Conservation (phyloP, 495 filamentous ascomycete genomes). For the Hypoxylon lienhwacheense region DNA sequence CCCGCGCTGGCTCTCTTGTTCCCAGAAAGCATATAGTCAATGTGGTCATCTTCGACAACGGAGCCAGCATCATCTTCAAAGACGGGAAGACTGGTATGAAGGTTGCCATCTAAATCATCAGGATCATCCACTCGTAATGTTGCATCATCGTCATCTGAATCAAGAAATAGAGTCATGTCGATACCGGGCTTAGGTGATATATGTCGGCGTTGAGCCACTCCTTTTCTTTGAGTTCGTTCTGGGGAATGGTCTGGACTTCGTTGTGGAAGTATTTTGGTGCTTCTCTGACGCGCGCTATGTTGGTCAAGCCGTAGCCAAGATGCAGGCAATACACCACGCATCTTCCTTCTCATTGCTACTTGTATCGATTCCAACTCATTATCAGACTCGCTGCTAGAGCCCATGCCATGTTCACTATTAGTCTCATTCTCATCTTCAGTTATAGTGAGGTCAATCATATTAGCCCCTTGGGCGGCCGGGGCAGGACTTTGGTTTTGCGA, state of each 20-base stretch:
- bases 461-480: constrained; percentile 25
- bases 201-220: constrained; percentile 54
- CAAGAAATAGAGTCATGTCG: constrained; percentile 44
- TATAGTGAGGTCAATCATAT: constrained; percentile 34
- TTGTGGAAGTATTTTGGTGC: constrained; percentile 35
- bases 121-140: constrained; percentile 27
- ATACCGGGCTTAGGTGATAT: constrained; percentile 24
- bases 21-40: constrained; percentile 57
- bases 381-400: constrained; percentile 36
- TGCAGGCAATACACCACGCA: constrained; percentile 85
- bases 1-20: constrained; percentile 38
- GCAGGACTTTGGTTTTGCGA: constrained; percentile 31
- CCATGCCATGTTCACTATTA: constrained; percentile 12
- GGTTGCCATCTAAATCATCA: constrained; percentile 10
- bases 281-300: constrained; percentile 37
- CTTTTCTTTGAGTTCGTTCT: constrained; percentile 50
- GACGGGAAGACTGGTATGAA: constrained; percentile 8
- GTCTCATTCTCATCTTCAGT: constrained; percentile 19
- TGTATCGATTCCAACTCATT: constrained; percentile 51
- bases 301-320: constrained; percentile 83
- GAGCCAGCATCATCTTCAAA: constrained; percentile 45
- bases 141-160: constrained; percentile 50
- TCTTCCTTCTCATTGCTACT: constrained; percentile 51
- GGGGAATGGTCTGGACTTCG: constrained; percentile 43
- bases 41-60: constrained; percentile 54